These are phyloP conservation scores for Aquanectria penicillioides DNA, from an alignment of 2,329 filamentous ascomycete species.

Conservation along the genomic window DNA sequence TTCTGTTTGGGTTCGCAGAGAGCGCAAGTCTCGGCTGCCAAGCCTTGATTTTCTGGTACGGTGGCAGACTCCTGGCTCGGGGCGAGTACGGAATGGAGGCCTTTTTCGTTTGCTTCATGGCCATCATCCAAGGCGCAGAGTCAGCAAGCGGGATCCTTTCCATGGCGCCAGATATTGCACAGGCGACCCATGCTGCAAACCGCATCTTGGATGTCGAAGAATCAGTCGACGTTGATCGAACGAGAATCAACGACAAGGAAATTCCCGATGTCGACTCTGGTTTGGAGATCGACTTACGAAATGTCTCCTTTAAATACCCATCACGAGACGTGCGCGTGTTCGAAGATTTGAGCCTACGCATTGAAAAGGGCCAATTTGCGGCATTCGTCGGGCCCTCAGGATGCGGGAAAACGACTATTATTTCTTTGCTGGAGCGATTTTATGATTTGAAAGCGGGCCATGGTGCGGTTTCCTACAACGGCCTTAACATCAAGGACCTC, in stretches of 20 bases:
- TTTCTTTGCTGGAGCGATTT: conserved; percentile 43
- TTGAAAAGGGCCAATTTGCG: conserved; percentile 53
- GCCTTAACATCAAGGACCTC: conserved; percentile 23
- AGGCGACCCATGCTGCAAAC: conserved; percentile 32
- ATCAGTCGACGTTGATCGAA: conserved; percentile 9
- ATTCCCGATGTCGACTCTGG: conserved; percentile 21
- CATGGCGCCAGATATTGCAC: conserved; percentile 33
- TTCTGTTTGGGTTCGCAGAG: conserved; percentile 49
- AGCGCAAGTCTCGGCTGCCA: conserved; percentile 50
- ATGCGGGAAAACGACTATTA: conserved; percentile 43
- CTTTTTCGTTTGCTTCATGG: conserved; percentile 65
- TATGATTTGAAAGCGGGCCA: conserved; percentile 25
- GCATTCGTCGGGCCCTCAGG: conserved; percentile 40
- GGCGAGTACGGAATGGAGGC: conserved; percentile 50
- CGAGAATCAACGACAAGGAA: neutral
- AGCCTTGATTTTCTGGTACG: conserved; percentile 67
- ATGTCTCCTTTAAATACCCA: conserved; percentile 37
- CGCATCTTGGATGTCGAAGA: conserved; percentile 43
- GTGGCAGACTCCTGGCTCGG: conserved; percentile 34
- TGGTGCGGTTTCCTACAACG: conserved; percentile 26
- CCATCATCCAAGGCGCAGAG: conserved; percentile 63
- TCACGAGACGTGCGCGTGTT: conserved; percentile 37
- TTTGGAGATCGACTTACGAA: conserved; percentile 29
- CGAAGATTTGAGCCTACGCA: conserved; percentile 35
- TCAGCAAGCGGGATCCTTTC: conserved; percentile 33